Percentiles rank a stretch among this genome's conserved stretches.
These are phyloP conservation scores for Solanum pennellii DNA, from an alignment of 257 asterid genomes.

Conservation along the genomic window DNA sequence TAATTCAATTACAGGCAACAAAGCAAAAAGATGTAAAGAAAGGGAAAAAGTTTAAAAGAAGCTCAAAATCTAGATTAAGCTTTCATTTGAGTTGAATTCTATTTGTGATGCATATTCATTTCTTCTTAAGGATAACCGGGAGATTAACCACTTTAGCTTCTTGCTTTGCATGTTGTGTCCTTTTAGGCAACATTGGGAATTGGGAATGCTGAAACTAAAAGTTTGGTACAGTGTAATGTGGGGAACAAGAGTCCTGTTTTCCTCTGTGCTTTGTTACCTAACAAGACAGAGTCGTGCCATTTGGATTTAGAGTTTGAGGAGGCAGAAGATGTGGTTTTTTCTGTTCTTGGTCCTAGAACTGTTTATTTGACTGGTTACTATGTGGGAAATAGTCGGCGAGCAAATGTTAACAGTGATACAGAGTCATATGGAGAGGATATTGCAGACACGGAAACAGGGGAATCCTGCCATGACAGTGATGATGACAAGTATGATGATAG, in stretches of 20 bases:
- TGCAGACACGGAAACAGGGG: constrained; percentile 49
- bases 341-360: constrained; percentile 69
- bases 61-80: neutral
- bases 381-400: constrained; percentile 13
- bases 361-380: constrained; percentile 72
- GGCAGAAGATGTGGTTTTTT: constrained; percentile 75
- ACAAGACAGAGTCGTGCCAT: constrained; percentile 49
- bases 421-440: constrained; percentile 87
- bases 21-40: neutral
- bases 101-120: neutral
- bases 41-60: neutral
- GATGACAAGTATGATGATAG: constrained; percentile 73
- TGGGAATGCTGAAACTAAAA: constrained; percentile 38
- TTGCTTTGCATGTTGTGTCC: neutral
- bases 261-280: constrained; percentile 57
- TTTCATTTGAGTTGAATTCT: neutral
- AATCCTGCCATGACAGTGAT: constrained; percentile 34
- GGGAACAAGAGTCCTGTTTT: constrained; percentile 59
- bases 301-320: constrained; percentile 88
- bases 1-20: neutral
- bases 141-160: neutral
- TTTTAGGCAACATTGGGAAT: constrained; percentile 71
- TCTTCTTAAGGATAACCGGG: neutral
- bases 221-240: constrained; percentile 67
- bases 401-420: constrained; percentile 47